These are phyloP conservation scores for Schwanniomyces etchellsii DNA, from an alignment of 1,139 yeast species.

Conservation along the genomic window DNA sequence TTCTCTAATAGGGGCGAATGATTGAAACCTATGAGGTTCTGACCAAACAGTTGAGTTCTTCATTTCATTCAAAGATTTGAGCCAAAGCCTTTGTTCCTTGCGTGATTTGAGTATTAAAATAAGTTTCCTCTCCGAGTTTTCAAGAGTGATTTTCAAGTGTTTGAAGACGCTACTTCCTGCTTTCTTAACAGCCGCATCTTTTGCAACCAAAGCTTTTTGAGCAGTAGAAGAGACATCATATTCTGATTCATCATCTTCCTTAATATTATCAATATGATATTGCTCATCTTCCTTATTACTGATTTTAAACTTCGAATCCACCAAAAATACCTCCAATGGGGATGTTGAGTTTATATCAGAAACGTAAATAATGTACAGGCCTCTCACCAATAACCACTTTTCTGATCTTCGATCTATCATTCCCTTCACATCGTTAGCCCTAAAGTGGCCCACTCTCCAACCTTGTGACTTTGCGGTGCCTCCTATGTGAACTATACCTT, in stretches of 20 bases:
- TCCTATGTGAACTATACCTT: slow-evolving; percentile 75
- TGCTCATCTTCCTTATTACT: slow-evolving; percentile 10
- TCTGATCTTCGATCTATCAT: slow-evolving; percentile 88
- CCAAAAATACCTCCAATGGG: slow-evolving; percentile 84
- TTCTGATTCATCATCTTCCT: slow-evolving; percentile 39
- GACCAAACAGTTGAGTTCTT: slow-evolving; percentile 67
- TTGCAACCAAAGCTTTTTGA: slow-evolving; percentile 20
- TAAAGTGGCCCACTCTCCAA: slow-evolving; percentile 92
- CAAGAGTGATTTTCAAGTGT: slow-evolving; percentile 57
- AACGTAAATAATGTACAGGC: slow-evolving; percentile 80
- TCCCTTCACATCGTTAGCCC: slow-evolving; percentile 69
- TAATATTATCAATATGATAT: slow-evolving; percentile 13
- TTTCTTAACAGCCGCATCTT: slow-evolving; percentile 15
- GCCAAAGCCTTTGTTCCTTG: slow-evolving; percentile 71
- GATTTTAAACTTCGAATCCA: slow-evolving; percentile 66
- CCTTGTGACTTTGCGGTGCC: slow-evolving; percentile 87
- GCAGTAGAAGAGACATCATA: slow-evolving; percentile 36
- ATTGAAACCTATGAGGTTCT: slow-evolving; percentile 66
- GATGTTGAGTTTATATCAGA: slow-evolving; percentile 81
- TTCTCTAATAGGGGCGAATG: slow-evolving; percentile 88
- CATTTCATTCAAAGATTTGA: slow-evolving; percentile 68
- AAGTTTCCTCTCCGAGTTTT: slow-evolving; percentile 74
- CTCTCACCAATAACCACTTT: slow-evolving; percentile 87
- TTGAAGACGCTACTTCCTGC: slow-evolving; percentile 25
- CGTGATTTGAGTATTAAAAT: slow-evolving; percentile 71